Base-by-base conservation (phyloP, 768 basidiomycete species). In the Naganishia vishniacii region DNA sequence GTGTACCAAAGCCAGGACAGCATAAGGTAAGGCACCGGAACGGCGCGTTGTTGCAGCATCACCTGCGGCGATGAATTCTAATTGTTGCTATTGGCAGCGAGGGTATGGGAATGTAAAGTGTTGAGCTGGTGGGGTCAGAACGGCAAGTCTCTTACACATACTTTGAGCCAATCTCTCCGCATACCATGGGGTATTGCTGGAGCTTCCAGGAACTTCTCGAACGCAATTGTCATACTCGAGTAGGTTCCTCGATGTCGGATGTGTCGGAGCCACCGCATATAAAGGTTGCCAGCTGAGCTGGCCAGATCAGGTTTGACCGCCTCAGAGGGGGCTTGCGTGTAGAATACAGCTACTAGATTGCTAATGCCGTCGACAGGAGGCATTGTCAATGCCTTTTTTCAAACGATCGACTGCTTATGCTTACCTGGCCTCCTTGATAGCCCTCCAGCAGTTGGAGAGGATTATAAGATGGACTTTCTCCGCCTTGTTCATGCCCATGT, bases 201-300 rank as follows among this genome's bases (percentile, higher is more conserved):
- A 2, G 59, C 61, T 11, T 72, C 69, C 29, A 75, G 67, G 9
- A 75, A 59, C 0, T 47, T 34, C 5, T 67, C 69, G 53, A 77
- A 74, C 6, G 72, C 69, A n/a, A 42, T 29, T 23, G 74, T 72
- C 45, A 77, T 68, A 49, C 70, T 72, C n/a, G 74, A 72, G 59
- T 75, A 77, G 11, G 74, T 74, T 0, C 74, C 76, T 18, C 76
- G 69, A 66, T 77, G 76, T 53, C 74, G 68, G 46, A 77, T 72
- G 51, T 74, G 72, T 45, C 73, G 71, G 62, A 77, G 51, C 76
- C 76, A 77, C 9, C 51, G 59, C 12, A 74, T 48, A 48, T 73
- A 74, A 18, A 67, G 59, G n/a, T 64, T 37, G 4, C 75, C 75
- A 15, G 70, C 66, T 41, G 13, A 2, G 15, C 68, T 53, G 0